Evolutionary conservation across 2,329 filamentous ascomycete species (phyloP).

Genomic region (Alternaria panax): DNA sequence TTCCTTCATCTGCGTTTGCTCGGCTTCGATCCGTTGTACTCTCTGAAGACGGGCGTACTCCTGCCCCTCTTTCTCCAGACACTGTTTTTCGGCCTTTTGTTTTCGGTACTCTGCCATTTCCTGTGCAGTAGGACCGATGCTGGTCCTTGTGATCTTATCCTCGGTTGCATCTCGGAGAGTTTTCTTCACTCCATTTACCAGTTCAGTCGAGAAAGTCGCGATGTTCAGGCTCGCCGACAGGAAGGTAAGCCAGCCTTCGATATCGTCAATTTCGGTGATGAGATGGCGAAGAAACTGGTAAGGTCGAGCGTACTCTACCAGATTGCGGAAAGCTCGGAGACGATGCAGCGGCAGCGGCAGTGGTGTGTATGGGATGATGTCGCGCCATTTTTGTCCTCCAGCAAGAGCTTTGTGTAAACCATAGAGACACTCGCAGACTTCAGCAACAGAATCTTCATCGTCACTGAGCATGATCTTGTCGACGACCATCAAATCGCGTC

Average conservation of each 20-base stretch:
- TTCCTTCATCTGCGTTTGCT: not conserved
- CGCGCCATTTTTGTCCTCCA: conserved; percentile 3
- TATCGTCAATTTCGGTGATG: conserved; percentile 1
- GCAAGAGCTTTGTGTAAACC: not conserved
- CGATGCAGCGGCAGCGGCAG: conserved; percentile 3
- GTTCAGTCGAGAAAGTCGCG: not conserved
- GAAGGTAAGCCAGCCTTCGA: conserved; percentile 10
- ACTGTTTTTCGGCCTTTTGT: not conserved
- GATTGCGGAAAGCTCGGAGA: conserved; percentile 1
- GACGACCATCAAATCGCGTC: conserved; percentile 4
- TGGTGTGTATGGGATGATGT: conserved; percentile 8
- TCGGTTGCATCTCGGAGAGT: not conserved
- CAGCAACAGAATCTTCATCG: not conserved
- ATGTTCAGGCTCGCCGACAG: not conserved
- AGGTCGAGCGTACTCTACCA: not conserved
- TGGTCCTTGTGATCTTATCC: not conserved
- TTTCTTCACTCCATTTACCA: not conserved
- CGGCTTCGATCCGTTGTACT: not conserved
- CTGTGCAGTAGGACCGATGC: not conserved
- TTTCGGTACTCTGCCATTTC: not conserved
- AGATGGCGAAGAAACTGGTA: not conserved
- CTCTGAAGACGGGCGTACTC: not conserved
- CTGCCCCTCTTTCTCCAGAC: not conserved
- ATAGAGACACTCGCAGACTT: not conserved
- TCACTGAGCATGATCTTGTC: not conserved